Percentiles rank a stretch among this genome's conserved stretches.
Evolutionary conservation across 2,329 filamentous ascomycete genomes (phyloP).

Genomic region (Geosmithia putterillii): DNA sequence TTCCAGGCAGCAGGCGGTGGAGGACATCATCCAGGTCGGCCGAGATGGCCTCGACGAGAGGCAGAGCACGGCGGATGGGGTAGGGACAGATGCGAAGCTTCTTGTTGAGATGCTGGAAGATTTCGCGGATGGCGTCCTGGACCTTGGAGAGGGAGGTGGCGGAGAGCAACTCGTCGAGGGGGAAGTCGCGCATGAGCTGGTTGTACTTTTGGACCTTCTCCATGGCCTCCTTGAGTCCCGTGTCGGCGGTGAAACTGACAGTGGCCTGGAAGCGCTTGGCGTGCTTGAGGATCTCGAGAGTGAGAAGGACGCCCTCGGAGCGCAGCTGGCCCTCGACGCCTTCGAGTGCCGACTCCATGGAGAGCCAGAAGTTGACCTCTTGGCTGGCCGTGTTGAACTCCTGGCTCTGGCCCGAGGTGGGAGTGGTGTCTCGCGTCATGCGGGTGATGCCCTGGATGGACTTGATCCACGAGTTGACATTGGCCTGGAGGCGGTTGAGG

Average conservation of each 20-base stretch:
- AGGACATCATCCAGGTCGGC: slow-evolving; percentile 80
- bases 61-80: slow-evolving; percentile 78
- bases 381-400: slow-evolving; percentile 67
- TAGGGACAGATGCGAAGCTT: slow-evolving; percentile 96
- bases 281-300: slow-evolving; percentile 88
- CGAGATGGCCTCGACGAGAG: slow-evolving; percentile 94
- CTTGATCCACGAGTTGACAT: slow-evolving; percentile 97
- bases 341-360: slow-evolving; percentile 88
- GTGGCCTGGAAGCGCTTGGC: slow-evolving; percentile 97
- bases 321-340: slow-evolving; percentile 81
- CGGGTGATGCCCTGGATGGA: slow-evolving; percentile 95
- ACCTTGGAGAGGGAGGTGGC: slow-evolving; percentile 82
- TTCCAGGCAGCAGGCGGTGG: slow-evolving; percentile 74
- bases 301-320: slow-evolving; percentile 80
- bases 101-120: slow-evolving; percentile 93
- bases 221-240: slow-evolving; percentile 87
- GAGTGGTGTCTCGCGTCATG: slow-evolving; percentile 68
- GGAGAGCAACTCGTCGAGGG: slow-evolving; percentile 85
- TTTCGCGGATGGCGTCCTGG: slow-evolving; percentile 75
- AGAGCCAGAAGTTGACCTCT: slow-evolving; percentile 98
- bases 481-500: slow-evolving; percentile 85
- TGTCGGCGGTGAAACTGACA: slow-evolving; percentile 92
- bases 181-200: slow-evolving; percentile 96
- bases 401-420: slow-evolving; percentile 14
- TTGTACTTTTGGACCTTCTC: slow-evolving; percentile 98